These are phyloP conservation scores for Sporothrix brasiliensis DNA, from an alignment of 2,329 filamentous ascomycete genomes.

Conservation along the genomic window DNA sequence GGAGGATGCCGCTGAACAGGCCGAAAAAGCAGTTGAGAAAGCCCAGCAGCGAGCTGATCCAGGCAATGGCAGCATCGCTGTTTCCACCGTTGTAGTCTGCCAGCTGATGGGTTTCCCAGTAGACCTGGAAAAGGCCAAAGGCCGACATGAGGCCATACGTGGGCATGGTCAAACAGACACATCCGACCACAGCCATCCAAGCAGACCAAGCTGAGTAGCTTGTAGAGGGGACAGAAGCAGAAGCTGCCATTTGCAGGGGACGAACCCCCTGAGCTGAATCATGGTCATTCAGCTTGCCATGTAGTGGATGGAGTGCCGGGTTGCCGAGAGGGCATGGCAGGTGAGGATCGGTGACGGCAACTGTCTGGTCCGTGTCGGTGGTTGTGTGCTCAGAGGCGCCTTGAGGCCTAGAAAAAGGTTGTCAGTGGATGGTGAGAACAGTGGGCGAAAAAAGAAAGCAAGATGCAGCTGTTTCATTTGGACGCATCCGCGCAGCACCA, in stretches of 20 bases:
- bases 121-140: conserved; percentile 41
- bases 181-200: not conserved
- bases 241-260: not conserved
- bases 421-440: not conserved
- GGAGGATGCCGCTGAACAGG: conserved; percentile 36
- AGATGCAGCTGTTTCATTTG: not conserved
- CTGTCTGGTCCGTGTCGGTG: not conserved
- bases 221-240: not conserved
- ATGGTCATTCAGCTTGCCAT: not conserved
- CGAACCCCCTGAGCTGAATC: too few relatives aligned
- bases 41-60: conserved; percentile 41
- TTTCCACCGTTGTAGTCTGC: not conserved
- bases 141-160: conserved; percentile 41
- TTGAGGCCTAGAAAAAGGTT: not conserved
- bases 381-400: too few relatives aligned
- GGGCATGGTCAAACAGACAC: conserved; percentile 36
- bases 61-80: conserved; percentile 37
- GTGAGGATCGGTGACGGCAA: not conserved
- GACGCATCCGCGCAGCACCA: not conserved
- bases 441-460: not conserved
- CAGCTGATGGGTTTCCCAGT: conserved; percentile 40
- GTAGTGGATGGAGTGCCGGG: not conserved
- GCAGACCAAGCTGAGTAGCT: not conserved
- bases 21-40: conserved; percentile 40
- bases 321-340: not conserved